Evolutionary conservation across 306 rosid genomes (phyloP).

Genomic region (Dalbergia cultrata): DNA sequence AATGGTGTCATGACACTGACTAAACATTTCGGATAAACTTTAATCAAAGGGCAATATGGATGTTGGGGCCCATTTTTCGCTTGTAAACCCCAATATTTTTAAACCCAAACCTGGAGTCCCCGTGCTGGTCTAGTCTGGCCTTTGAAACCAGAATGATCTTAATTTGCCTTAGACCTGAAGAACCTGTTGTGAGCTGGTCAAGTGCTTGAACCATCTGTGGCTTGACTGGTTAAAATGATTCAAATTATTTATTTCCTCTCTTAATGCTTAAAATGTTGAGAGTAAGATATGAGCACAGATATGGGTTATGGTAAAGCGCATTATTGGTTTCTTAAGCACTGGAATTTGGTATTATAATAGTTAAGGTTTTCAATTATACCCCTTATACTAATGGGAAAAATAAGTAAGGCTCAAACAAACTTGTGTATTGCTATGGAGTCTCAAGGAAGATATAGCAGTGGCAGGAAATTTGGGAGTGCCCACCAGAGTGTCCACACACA

Average conservation of each 20-base stretch:
- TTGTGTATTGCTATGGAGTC: too few relatives aligned
- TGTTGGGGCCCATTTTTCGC: conserved; percentile 1
- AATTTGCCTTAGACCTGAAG: neutral
- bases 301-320: neutral
- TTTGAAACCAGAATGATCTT: neutral
- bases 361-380: too few relatives aligned
- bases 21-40: neutral
- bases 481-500: too few relatives aligned
- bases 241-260: neutral
- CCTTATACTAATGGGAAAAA: too few relatives aligned
- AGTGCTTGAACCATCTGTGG: neutral
- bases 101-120: neutral
- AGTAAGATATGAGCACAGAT: neutral
- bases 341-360: too few relatives aligned
- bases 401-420: too few relatives aligned
- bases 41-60: conserved; percentile 18
- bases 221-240: neutral
- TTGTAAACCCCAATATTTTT: neutral
- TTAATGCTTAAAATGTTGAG: neutral
- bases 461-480: too few relatives aligned
- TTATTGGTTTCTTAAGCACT: neutral
- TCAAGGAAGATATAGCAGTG: too few relatives aligned
- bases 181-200: neutral
- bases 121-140: neutral
- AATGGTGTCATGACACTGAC: neutral